Conservation (phyloP, 306 rosid species). For the Crotalaria pallida region DNA sequence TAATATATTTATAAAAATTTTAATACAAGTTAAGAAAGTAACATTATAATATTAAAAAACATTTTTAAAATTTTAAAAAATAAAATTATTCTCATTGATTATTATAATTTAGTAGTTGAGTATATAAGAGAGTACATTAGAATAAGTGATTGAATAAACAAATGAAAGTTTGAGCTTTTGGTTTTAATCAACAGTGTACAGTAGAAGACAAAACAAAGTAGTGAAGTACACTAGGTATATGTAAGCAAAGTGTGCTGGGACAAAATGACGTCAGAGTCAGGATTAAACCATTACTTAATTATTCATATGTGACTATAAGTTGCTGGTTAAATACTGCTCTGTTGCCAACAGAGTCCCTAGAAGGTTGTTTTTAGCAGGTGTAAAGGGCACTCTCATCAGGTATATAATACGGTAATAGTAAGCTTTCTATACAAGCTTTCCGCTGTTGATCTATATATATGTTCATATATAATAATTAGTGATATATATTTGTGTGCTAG, state of each 20-base stretch:
- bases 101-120: too few species aligned
- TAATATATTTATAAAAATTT: too few species aligned
- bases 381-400: constrained; percentile 18
- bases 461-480: not conserved
- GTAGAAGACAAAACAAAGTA: not conserved
- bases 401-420: not conserved
- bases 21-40: too few species aligned
- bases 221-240: too few species aligned
- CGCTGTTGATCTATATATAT: constrained; percentile 19
- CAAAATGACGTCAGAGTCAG: constrained; percentile 24
- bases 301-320: constrained; percentile 10
- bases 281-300: constrained; percentile 1
- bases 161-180: not conserved
- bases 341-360: constrained; percentile 21
- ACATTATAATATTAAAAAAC: too few species aligned
- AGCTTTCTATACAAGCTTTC: constrained; percentile 38
- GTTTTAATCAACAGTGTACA: not conserved
- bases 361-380: constrained; percentile 27
- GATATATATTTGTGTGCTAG: constrained; percentile 29
- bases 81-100: too few species aligned
- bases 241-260: constrained; percentile 23
- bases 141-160: not conserved
- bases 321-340: constrained; percentile 15
- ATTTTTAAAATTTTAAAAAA: too few species aligned
- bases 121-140: too few species aligned